Evolutionary conservation across 1,284 basidiomycete species (phyloP).

Genomic region (Microbotryum violaceum): DNA sequence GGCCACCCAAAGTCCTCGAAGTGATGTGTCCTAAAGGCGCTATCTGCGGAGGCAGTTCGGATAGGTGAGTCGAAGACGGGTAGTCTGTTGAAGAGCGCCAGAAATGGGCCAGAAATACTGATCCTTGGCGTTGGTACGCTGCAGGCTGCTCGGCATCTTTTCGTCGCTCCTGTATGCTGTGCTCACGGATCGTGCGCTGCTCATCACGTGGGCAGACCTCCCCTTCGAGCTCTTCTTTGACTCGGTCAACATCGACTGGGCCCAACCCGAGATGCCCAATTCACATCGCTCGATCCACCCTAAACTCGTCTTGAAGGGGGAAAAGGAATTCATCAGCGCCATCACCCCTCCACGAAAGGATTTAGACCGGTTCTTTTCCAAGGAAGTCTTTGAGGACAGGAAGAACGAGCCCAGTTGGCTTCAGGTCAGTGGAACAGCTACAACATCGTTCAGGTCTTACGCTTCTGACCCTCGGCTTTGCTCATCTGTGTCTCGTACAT

Average conservation of each 20-base stretch:
- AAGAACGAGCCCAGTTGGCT: constrained; percentile 11
- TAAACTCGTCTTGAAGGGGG: constrained; percentile 15
- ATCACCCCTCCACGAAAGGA: too few relatives aligned
- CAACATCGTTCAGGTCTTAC: constrained; percentile 18
- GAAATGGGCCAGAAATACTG: too few relatives aligned
- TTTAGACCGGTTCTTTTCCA: too few relatives aligned
- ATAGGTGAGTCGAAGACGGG: constrained; percentile 4
- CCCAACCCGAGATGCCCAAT: constrained; percentile 22
- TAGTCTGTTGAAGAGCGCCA: too few relatives aligned
- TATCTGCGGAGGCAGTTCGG: constrained; percentile 23
- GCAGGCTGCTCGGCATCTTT: constrained; percentile 16
- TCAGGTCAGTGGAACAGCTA: constrained; percentile 13
- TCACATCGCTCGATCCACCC: constrained; percentile 19
- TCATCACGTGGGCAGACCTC: constrained; percentile 22
- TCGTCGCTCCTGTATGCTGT: constrained; percentile 25
- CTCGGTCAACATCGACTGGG: constrained; percentile 21
- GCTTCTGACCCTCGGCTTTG: background rate
- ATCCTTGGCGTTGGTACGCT: too few relatives aligned
- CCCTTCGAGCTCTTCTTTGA: constrained; percentile 25
- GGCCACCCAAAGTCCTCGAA: constrained; percentile 4
- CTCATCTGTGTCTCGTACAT: background rate
- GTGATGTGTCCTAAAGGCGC: constrained; percentile 4
- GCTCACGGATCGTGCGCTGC: constrained; percentile 21
- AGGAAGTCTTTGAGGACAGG: background rate
- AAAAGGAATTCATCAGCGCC: constrained; percentile 2